Percentiles rank a stretch among this genome's conserved stretches.
phyloP scores from a whole-genome alignment of 208 protist genomes.

The Leishmania aethiopica region DNA sequence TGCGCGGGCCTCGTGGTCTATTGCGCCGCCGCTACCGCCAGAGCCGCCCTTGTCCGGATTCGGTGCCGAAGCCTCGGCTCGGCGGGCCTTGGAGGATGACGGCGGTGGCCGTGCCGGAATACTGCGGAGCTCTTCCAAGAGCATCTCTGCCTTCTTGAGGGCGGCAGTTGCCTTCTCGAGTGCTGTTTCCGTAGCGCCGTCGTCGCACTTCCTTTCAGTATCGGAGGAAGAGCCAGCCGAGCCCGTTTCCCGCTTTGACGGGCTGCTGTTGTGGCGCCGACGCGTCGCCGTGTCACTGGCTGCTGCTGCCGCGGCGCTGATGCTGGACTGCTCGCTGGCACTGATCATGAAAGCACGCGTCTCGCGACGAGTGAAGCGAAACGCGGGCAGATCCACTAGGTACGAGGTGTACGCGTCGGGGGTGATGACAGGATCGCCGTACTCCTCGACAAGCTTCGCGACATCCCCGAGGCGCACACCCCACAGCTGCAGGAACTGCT shows the following conservation, averaged over 20 bases:
- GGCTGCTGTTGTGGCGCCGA: conserved; percentile 18
- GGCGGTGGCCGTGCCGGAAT: background rate
- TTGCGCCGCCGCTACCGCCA: conserved; percentile 13
- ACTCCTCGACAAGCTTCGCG: conserved; percentile 57
- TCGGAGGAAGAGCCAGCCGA: background rate
- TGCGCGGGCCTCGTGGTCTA: conserved; percentile 66
- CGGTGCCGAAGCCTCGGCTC: conserved; percentile 1
- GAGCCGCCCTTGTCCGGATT: background rate
- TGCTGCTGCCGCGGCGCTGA: conserved; percentile 13
- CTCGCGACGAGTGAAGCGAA: conserved; percentile 69
- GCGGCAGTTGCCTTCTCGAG: conserved; percentile 40
- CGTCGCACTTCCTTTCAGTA: background rate
- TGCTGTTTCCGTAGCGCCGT: conserved; percentile 6
- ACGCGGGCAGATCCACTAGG: conserved; percentile 71
- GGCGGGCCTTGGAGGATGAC: conserved; percentile 2
- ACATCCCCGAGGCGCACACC: conserved; percentile 69
- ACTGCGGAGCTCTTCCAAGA: conserved; percentile 28
- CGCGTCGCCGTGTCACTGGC: conserved; percentile 23
- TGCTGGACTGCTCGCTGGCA: conserved; percentile 12
- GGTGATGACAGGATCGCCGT: conserved; percentile 80
- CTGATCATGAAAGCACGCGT: conserved; percentile 32
- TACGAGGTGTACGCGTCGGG: conserved; percentile 79
- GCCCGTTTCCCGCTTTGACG: background rate
- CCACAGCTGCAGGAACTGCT: conserved; percentile 79
- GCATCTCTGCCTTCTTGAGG: conserved; percentile 33